Evolutionary conservation across 2,329 filamentous ascomycete genomes (phyloP).

Genomic region (Fusarium chaquense): DNA sequence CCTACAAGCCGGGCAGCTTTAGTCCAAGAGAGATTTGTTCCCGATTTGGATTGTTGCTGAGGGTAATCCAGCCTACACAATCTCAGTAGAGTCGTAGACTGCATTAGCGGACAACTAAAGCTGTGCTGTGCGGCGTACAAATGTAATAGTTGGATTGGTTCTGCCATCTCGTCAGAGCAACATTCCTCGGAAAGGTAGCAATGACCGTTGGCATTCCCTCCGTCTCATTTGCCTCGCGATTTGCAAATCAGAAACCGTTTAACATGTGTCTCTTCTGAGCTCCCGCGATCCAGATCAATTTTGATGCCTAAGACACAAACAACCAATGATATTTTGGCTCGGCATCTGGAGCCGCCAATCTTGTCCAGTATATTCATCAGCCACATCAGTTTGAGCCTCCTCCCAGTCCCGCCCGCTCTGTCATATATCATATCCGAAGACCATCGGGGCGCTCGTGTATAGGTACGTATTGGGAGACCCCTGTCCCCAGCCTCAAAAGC

Average conservation of each 20-base stretch:
- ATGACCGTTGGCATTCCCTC: slow-evolving; percentile 36
- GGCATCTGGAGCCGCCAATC: slow-evolving; percentile 1
- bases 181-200: slow-evolving; percentile 35
- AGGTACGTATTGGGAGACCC: neutral
- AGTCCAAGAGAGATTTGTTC: slow-evolving; percentile 2
- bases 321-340: neutral
- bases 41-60: neutral
- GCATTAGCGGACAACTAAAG: neutral
- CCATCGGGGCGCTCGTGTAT: slow-evolving; percentile 7
- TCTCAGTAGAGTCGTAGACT: neutral
- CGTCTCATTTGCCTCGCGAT: neutral
- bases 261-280: slow-evolving; percentile 20
- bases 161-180: neutral
- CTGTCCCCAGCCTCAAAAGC: neutral
- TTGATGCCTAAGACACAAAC: neutral
- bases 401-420: neutral
- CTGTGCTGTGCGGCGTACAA: neutral
- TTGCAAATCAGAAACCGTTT: slow-evolving; percentile 30
- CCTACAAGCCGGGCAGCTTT: neutral
- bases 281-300: slow-evolving; percentile 11
- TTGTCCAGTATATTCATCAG: neutral
- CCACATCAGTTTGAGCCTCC: slow-evolving; percentile 30
- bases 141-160: neutral
- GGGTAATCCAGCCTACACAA: neutral
- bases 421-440: slow-evolving; percentile 38